Conservation (phyloP, 306 rosid species). For the Astragalus glycyphyllos region DNA sequence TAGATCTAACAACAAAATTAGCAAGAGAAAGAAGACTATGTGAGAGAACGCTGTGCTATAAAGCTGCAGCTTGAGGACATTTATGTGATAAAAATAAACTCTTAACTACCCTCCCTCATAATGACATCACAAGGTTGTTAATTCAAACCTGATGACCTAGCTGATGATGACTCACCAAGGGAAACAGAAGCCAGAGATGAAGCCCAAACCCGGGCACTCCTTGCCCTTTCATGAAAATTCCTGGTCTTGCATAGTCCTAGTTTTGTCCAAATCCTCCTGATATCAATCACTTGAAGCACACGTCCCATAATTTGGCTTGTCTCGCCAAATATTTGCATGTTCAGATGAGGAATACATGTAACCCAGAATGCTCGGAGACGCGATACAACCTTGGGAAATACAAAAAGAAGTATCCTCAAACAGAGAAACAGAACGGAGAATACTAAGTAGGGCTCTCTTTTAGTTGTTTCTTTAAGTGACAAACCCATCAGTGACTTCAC, state of each 20-base stretch:
- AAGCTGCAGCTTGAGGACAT: constrained; percentile 46
- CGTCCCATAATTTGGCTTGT: constrained; percentile 70
- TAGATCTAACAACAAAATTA: constrained; percentile 34
- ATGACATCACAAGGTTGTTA: constrained; percentile 38
- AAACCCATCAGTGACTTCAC: constrained; percentile 41
- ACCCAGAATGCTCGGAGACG: constrained; percentile 61
- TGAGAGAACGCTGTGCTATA: constrained; percentile 37
- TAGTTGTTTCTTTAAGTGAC: constrained; percentile 48
- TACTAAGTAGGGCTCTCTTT: constrained; percentile 63
- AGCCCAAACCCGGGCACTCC: constrained; percentile 78
- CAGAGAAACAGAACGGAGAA: constrained; percentile 67
- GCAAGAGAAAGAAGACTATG: neutral
- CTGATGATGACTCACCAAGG: constrained; percentile 64
- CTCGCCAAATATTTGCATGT: constrained; percentile 82
- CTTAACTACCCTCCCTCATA: constrained; percentile 57
- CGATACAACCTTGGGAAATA: constrained; percentile 52
- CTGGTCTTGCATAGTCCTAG: constrained; percentile 67
- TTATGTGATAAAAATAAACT: constrained; percentile 36
- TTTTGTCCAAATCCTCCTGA: constrained; percentile 75
- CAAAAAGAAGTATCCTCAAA: constrained; percentile 52
- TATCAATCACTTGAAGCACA: constrained; percentile 69
- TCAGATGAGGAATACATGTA: constrained; percentile 62
- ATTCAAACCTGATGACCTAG: constrained; percentile 51
- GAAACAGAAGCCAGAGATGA: constrained; percentile 84
- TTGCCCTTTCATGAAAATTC: constrained; percentile 67